These are phyloP conservation scores for Camellia lanceoleosa DNA, from an alignment of 148 eudicot species.

Conservation along the genomic window DNA sequence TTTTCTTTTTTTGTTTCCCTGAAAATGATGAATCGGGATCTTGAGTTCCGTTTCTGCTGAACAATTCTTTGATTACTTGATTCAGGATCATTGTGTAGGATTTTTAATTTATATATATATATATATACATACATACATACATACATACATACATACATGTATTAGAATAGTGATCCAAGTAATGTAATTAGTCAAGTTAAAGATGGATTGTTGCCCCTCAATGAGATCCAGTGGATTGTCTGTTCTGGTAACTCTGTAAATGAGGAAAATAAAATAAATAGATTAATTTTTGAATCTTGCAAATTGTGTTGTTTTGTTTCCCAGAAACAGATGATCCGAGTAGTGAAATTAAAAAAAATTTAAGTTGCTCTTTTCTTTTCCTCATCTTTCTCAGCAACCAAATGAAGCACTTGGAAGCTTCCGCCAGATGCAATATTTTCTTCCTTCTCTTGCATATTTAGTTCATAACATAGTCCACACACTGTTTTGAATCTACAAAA, in stretches of 20 bases:
- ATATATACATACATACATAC: too few relatives aligned
- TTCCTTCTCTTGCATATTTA: neutral
- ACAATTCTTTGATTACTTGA: neutral
- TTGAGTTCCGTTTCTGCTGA: neutral
- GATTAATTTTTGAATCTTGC: neutral
- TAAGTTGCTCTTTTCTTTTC: conserved; percentile 3
- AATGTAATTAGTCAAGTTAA: neutral
- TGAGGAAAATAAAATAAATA: neutral
- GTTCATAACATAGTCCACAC: neutral
- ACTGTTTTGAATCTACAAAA: neutral
- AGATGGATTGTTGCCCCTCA: neutral
- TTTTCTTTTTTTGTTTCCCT: too few relatives aligned
- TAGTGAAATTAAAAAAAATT: neutral
- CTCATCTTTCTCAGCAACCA: neutral
- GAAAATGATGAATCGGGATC: neutral
- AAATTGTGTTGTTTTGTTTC: neutral
- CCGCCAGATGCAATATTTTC: neutral
- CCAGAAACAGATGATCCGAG: neutral
- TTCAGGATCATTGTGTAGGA: neutral
- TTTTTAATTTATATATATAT: neutral
- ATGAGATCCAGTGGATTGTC: neutral
- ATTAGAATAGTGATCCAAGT: neutral
- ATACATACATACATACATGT: neutral
- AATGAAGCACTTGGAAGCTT: neutral
- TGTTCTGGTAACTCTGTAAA: neutral